phyloP scores from a whole-genome alignment of 2,329 filamentous ascomycete species.

The Remersonia thermophila region DNA sequence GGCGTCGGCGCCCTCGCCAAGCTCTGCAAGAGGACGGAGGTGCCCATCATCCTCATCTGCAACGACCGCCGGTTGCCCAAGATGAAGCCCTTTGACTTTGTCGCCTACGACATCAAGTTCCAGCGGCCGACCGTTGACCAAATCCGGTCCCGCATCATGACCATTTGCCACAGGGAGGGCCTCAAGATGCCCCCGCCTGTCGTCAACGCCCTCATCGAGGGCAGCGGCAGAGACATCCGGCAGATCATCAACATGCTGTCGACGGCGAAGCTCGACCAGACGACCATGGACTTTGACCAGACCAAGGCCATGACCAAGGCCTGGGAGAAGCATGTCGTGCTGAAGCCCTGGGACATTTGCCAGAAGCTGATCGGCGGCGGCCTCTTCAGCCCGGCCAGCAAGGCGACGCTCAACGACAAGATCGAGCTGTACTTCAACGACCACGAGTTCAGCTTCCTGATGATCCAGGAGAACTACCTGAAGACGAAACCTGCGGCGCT shows the following conservation, averaged over 20 bases:
- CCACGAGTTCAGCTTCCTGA: conserved; percentile 91
- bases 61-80: conserved; percentile 88
- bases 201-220: conserved; percentile 88
- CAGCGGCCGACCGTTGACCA: conserved; percentile 80
- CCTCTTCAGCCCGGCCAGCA: conserved; percentile 73
- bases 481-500: conserved; percentile 62
- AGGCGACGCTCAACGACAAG: conserved; percentile 87
- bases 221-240: conserved; percentile 87
- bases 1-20: conserved; percentile 90
- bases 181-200: conserved; percentile 73
- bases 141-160: conserved; percentile 84
- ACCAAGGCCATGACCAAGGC: conserved; percentile 91
- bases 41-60: conserved; percentile 94
- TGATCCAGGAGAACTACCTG: conserved; percentile 98
- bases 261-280: conserved; percentile 79
- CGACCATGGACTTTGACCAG: conserved; percentile 68
- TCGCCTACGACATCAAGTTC: conserved; percentile 76
- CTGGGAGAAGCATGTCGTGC: conserved; percentile 93
- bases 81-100: conserved; percentile 94
- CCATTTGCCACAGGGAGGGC: conserved; percentile 84
- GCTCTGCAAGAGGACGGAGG: conserved; percentile 86
- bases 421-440: conserved; percentile 99
- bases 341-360: conserved; percentile 98
- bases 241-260: conserved; percentile 99
- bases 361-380: conserved; percentile 81